phyloP scores from a whole-genome alignment of 208 protist genomes.

The Jaenimonas drosophilae region DNA sequence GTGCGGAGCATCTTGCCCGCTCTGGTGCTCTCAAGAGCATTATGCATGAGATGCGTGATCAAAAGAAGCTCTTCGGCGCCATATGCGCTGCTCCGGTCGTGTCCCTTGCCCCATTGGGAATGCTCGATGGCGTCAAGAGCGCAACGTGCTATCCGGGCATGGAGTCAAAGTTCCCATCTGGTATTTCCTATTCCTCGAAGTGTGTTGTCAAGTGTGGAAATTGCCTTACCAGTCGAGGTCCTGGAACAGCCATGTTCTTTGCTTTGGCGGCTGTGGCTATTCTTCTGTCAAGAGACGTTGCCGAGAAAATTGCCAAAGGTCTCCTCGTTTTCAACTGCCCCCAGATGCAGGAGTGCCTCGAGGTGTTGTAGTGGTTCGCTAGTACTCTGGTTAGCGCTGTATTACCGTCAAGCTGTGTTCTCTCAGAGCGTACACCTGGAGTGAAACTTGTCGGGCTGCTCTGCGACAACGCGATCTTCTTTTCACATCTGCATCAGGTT shows the following conservation, averaged over 20 bases:
- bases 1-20: constrained; percentile 55
- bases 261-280: constrained; percentile 58
- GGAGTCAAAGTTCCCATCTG: constrained; percentile 56
- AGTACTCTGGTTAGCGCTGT: no score
- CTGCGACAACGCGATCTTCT: no score
- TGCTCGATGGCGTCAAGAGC: constrained; percentile 59
- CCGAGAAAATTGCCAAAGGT: constrained; percentile 46
- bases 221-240: constrained; percentile 77
- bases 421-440: no score
- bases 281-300: constrained; percentile 50
- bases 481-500: no score
- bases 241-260: constrained; percentile 82
- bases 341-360: constrained; percentile 8
- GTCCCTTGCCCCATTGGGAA: constrained; percentile 50
- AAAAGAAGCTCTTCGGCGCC: constrained; percentile 70
- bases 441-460: no score
- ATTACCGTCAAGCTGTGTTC: no score
- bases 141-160: constrained; percentile 75
- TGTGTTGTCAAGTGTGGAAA: constrained; percentile 71
- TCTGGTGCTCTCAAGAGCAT: constrained; percentile 56
- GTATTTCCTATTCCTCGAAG: constrained; percentile 31
- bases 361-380: constrained; percentile 5
- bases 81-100: constrained; percentile 78
- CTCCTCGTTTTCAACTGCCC: constrained; percentile 51
- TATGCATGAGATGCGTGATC: constrained; percentile 31